Evolutionary conservation across 768 basidiomycete genomes (phyloP).

Genomic region (Boletus tylopilopsis): DNA sequence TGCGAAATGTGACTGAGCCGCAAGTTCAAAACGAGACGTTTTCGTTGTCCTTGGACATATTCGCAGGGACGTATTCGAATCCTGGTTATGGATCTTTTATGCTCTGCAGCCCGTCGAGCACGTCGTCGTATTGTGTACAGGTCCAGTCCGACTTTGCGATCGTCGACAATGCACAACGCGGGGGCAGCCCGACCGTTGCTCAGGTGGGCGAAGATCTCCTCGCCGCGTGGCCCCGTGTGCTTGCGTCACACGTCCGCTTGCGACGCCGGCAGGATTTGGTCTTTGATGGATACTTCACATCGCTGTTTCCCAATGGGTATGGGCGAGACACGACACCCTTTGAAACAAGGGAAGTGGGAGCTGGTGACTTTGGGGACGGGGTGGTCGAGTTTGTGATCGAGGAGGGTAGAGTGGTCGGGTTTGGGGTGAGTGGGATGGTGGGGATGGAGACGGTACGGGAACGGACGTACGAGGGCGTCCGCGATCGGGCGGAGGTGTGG

Average conservation of each 20-base stretch:
- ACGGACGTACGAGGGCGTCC: slow-evolving; percentile 17
- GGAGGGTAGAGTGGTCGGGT: slow-evolving; percentile 28
- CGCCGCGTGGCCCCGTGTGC: slow-evolving; percentile 32
- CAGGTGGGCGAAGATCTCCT: slow-evolving; percentile 28
- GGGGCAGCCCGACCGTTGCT: neutral
- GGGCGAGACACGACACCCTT: slow-evolving; percentile 36
- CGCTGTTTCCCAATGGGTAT: slow-evolving; percentile 36
- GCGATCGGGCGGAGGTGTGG: slow-evolving; percentile 31
- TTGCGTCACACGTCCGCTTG: slow-evolving; percentile 38
- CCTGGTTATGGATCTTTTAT: slow-evolving; percentile 37
- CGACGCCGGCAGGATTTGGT: slow-evolving; percentile 12
- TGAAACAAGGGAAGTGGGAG: slow-evolving; percentile 8
- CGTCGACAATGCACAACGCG: slow-evolving; percentile 20
- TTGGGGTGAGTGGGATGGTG: slow-evolving; percentile 22
- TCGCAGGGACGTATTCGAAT: slow-evolving; percentile 36
- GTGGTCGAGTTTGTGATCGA: slow-evolving; percentile 24
- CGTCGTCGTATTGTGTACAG: slow-evolving; percentile 20
- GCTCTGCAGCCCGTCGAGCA: slow-evolving; percentile 31
- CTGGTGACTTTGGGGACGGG: neutral
- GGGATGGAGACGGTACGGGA: slow-evolving; percentile 17
- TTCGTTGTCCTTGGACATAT: slow-evolving; percentile 19
- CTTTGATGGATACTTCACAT: slow-evolving; percentile 22
- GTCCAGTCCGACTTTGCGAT: slow-evolving; percentile 28
- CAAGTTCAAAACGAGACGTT: neutral
- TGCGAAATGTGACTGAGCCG: neutral